These are phyloP conservation scores for Microthlaspi erraticum DNA, from an alignment of 345 rosid species.

Conservation along the genomic window DNA sequence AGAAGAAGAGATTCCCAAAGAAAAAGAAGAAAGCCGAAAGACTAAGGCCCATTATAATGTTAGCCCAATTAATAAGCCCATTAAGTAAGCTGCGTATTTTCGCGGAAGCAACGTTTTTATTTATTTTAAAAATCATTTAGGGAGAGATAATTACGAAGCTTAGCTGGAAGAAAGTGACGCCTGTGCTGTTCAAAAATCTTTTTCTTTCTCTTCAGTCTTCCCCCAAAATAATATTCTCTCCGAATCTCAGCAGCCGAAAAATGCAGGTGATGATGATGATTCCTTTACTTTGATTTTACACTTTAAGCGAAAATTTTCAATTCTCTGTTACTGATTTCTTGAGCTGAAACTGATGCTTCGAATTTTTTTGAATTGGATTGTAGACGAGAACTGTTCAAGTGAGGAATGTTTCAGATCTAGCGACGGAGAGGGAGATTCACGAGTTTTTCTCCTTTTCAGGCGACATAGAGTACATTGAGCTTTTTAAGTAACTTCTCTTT, in stretches of 20 bases:
- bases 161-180: slow-evolving; percentile 30
- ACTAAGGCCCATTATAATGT: no score
- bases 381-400: slow-evolving; percentile 88
- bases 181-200: slow-evolving; percentile 21
- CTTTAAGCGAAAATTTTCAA: neutral
- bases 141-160: neutral
- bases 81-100: no score
- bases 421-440: slow-evolving; percentile 92
- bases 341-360: slow-evolving; percentile 12
- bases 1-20: no score
- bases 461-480: slow-evolving; percentile 72
- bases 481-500: slow-evolving; percentile 53
- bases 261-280: slow-evolving; percentile 14
- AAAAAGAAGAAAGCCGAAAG: no score
- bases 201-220: slow-evolving; percentile 18
- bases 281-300: neutral
- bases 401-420: slow-evolving; percentile 89
- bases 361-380: neutral
- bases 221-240: slow-evolving; percentile 15
- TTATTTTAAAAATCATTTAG: neutral
- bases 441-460: slow-evolving; percentile 99
- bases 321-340: neutral
- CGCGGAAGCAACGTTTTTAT: neutral
- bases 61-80: no score
- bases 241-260: slow-evolving; percentile 16